Conservation (phyloP, 129 eudicot species). For the Lactuca sativa region DNA sequence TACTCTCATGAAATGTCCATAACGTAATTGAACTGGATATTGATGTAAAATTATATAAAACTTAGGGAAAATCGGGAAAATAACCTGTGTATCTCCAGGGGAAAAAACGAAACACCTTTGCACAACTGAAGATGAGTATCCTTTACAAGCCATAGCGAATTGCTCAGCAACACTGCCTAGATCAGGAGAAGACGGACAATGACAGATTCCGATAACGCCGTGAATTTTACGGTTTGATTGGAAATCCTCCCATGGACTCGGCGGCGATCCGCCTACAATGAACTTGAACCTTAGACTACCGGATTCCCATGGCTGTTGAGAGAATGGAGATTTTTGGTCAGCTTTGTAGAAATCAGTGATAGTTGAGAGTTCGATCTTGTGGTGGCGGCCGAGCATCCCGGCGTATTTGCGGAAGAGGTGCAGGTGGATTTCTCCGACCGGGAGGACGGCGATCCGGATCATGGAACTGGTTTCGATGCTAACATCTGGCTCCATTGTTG, state of each 20-base stretch:
- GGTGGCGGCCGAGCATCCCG: slow-evolving; percentile 65
- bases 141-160: slow-evolving; percentile 48
- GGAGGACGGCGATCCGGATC: slow-evolving; percentile 84
- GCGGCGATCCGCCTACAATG: slow-evolving; percentile 80
- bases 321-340: slow-evolving; percentile 84
- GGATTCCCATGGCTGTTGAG: slow-evolving; percentile 88
- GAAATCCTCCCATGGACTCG: slow-evolving; percentile 94
- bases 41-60: not conserved
- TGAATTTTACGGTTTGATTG: slow-evolving; percentile 82
- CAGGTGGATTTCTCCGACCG: slow-evolving; percentile 66
- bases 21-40: not conserved
- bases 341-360: slow-evolving; percentile 90
- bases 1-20: not conserved
- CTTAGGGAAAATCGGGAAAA: not conserved
- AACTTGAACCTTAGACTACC: slow-evolving; percentile 76
- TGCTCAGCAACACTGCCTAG: slow-evolving; percentile 46
- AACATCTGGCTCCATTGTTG: slow-evolving; percentile 86
- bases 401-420: slow-evolving; percentile 78
- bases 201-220: slow-evolving; percentile 76
- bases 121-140: slow-evolving; percentile 66
- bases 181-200: slow-evolving; percentile 86
- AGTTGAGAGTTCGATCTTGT: slow-evolving; percentile 61
- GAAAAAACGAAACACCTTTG: slow-evolving; percentile 85
- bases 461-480: slow-evolving; percentile 84
- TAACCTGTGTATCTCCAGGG: slow-evolving; percentile 85